Base-by-base conservation (phyloP, 495 filamentous ascomycete species). In the Podospora australis region DNA sequence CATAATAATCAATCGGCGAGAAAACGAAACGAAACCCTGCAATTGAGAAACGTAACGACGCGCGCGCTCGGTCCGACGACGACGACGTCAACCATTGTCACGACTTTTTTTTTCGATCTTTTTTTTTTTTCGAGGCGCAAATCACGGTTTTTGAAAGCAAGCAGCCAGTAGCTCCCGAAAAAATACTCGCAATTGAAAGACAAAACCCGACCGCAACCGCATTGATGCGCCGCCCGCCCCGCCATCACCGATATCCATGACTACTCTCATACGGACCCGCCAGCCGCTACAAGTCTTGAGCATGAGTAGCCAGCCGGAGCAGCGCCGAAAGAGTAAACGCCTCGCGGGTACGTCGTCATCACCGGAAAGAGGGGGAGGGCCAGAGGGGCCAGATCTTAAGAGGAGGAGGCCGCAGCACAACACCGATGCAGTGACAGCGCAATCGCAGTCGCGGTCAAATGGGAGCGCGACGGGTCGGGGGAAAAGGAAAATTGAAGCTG, bases 271-370 rank as follows among this genome's bases (percentile, higher is more conserved):
- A 61, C 72, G 69, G 61, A 75, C 70, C 55, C 77, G 74, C 54
- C 72, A 72, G 61, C 74, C 77, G 63, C 65, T 78, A 67, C 70
- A 78, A 69, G 68, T 72, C 57, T 64, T 78, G 70, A 78, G 72
- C 71, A 80, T 78, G 74, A 78, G 67, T 68, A 74, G 74, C 67
- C 71, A 71, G 66, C 64, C 74, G 60, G 72, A 70, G n/a, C n/a
- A n/a, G 65, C 72, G 69, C 50, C 69, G 74, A 59, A 67, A 73
- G 50, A 78, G 76, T 58, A 75, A 76, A 66, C 74, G 77, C 57
- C 69, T 78, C 57, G 74, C 77, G 49, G 69, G 75, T 78, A 67
- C 51, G 74, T 67, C 43, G 38, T 44, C 34, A 20, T 40, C 38
- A 20, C 38, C 38, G 23, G 38, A 40, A n/a, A n/a, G n/a, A n/a